phyloP scores from a whole-genome alignment of 1,284 basidiomycete species.

The Clitocybe nebularis region DNA sequence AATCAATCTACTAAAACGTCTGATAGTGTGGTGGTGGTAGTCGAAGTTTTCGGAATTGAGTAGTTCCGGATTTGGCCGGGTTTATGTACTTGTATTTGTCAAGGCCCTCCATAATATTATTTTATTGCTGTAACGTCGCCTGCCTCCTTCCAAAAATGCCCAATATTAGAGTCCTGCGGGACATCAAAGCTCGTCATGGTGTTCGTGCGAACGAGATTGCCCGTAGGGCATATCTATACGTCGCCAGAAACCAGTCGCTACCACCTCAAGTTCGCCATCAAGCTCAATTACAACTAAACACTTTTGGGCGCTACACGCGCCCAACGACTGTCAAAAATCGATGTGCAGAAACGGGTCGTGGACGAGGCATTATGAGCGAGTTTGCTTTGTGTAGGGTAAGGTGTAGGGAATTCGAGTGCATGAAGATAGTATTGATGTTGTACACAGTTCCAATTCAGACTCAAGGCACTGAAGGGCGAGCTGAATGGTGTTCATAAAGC shows the following conservation, averaged over 20 bases:
- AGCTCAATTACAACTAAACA: constrained; percentile 93
- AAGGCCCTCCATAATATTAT: neutral
- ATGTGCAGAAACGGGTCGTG: constrained; percentile 81
- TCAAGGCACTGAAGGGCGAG: constrained; percentile 76
- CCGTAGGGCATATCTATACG: constrained; percentile 84
- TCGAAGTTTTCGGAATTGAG: neutral
- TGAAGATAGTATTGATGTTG: neutral
- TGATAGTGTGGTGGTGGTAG: neutral
- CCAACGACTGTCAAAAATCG: constrained; percentile 86
- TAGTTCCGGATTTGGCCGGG: neutral
- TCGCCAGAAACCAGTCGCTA: constrained; percentile 84
- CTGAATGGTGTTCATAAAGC: constrained; percentile 87
- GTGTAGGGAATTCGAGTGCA: no score
- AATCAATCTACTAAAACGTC: neutral
- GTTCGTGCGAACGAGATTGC: constrained; percentile 75
- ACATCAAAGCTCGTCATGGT: constrained; percentile 71
- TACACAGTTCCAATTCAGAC: constrained; percentile 81
- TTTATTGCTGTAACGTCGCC: constrained; percentile 2
- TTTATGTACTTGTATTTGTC: constrained; percentile 3
- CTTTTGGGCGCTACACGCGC: constrained; percentile 78
- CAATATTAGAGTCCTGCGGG: constrained; percentile 66
- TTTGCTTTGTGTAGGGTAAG: constrained; percentile 86
- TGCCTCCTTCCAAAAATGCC: constrained; percentile 34
- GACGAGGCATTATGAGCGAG: constrained; percentile 83
- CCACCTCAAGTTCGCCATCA: constrained; percentile 87